Conservation (phyloP, 1,284 basidiomycete species). For the Gymnopus androsaceus region DNA sequence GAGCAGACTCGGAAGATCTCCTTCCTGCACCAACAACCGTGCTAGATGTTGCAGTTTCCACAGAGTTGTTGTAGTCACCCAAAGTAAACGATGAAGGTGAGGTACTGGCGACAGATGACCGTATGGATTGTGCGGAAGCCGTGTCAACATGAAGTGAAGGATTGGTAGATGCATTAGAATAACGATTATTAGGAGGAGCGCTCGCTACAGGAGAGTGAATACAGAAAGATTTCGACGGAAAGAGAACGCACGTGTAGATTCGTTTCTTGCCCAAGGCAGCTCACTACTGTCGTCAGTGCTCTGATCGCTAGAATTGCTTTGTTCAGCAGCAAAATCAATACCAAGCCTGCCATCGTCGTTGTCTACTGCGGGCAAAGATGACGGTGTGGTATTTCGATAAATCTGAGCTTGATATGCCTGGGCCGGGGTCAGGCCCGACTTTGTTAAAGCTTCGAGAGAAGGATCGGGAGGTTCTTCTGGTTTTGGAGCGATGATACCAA, state of each 20-base stretch:
- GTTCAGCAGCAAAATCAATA: constrained; percentile 54
- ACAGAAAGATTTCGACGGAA: constrained; percentile 10
- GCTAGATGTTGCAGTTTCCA: constrained; percentile 21
- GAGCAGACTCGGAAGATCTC: constrained; percentile 58
- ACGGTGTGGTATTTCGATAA: constrained; percentile 47
- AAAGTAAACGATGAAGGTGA: constrained; percentile 59
- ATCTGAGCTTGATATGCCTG: constrained; percentile 80
- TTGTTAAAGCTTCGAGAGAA: constrained; percentile 46
- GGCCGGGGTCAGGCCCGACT: constrained; percentile 65
- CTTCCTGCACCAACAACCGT: constrained; percentile 30
- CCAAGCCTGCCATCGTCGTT: constrained; percentile 55
- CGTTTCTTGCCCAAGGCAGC: constrained; percentile 58
- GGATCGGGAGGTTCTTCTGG: constrained; percentile 60
- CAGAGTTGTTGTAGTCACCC: constrained; percentile 42
- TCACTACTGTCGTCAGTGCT: constrained; percentile 56
- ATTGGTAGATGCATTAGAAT: constrained; percentile 20
- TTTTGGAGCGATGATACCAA: constrained; percentile 47
- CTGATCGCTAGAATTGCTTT: constrained; percentile 38
- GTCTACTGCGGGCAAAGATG: constrained; percentile 41
- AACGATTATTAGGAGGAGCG: constrained; percentile 17
- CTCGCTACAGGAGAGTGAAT: constrained; percentile 27
- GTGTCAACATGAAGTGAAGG: constrained; percentile 42
- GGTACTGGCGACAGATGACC: constrained; percentile 42
- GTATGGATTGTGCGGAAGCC: constrained; percentile 32
- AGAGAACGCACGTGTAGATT: constrained; percentile 35